phyloP scores from a whole-genome alignment of 257 asterid genomes.

The Agastache rugosa region DNA sequence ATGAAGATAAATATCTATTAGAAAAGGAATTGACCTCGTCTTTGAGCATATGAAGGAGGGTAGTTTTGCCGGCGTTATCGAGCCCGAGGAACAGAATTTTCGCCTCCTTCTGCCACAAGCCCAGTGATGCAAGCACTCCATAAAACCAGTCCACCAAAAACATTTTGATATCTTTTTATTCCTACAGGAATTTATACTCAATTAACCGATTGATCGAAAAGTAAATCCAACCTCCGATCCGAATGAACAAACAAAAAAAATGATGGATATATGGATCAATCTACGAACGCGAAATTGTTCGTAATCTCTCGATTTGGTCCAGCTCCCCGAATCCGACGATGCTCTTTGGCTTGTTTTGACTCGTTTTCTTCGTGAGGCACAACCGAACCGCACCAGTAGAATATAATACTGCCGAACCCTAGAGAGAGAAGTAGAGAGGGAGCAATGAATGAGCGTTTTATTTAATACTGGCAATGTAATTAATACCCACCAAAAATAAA shows the following conservation, averaged over 20 bases:
- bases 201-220: conserved; percentile 24
- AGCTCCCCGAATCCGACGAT: not conserved
- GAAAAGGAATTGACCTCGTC: conserved; percentile 61
- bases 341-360: not conserved
- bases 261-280: conserved; percentile 26
- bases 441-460: conserved; percentile 11
- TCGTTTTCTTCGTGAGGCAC: conserved; percentile 1
- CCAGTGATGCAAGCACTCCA: conserved; percentile 80
- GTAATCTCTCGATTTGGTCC: conserved; percentile 19
- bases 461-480: not conserved
- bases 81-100: conserved; percentile 84
- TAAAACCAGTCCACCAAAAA: conserved; percentile 88
- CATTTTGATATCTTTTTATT: conserved; percentile 41
- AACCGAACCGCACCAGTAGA: not conserved
- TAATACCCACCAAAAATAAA: no score
- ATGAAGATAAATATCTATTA: not conserved
- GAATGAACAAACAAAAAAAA: not conserved
- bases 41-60: conserved; percentile 86
- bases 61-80: conserved; percentile 90
- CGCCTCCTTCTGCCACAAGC: conserved; percentile 91
- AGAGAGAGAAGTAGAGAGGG: conserved; percentile 4
- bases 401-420: conserved; percentile 35
- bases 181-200: not conserved
- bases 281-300: not conserved
- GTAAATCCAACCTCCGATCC: conserved; percentile 33